These are phyloP conservation scores for Elasticomyces elasticus DNA, from an alignment of 495 filamentous ascomycete species.

Conservation along the genomic window DNA sequence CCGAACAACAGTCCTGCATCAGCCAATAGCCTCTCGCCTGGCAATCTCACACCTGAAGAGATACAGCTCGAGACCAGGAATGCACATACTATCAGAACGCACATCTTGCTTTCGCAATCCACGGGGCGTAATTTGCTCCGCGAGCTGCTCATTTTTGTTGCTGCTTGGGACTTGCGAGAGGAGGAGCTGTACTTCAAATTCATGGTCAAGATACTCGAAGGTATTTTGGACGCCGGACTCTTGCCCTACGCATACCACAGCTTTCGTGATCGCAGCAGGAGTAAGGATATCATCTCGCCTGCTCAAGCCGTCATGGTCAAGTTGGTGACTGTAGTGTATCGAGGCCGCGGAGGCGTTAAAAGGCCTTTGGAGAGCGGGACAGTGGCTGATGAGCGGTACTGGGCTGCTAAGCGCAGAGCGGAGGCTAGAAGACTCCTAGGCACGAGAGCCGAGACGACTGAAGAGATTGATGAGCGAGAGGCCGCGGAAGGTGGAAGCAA, in stretches of 20 bases:
- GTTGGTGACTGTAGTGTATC: slow-evolving; percentile 79
- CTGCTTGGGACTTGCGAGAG: slow-evolving; percentile 88
- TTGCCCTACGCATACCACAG: slow-evolving; percentile 83
- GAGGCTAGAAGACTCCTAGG: neutral
- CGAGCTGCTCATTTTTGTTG: slow-evolving; percentile 89
- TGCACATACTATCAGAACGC: slow-evolving; percentile 74
- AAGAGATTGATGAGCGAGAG: neutral
- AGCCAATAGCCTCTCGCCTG: slow-evolving; percentile 15
- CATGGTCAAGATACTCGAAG: slow-evolving; percentile 90
- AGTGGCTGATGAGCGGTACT: neutral
- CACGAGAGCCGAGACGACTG: neutral
- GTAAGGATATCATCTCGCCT: slow-evolving; percentile 91
- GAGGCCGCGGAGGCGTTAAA: slow-evolving; percentile 26
- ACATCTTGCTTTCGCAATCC: slow-evolving; percentile 76
- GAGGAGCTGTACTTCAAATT: slow-evolving; percentile 88
- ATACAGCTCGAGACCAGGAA: slow-evolving; percentile 50
- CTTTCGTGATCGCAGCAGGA: slow-evolving; percentile 54
- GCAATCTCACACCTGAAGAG: neutral
- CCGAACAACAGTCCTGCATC: slow-evolving; percentile 16
- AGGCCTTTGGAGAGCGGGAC: neutral
- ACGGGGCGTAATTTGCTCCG: slow-evolving; percentile 78
- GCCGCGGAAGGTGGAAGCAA: too few relatives aligned
- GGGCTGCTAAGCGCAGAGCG: neutral
- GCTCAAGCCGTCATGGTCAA: slow-evolving; percentile 87
- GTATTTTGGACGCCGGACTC: slow-evolving; percentile 74